Percentiles rank a stretch among this genome's conserved stretches.
Conservation (phyloP, 108 stramenopile genomes). For the Cyclotella choctawhatcheeana region DNA sequence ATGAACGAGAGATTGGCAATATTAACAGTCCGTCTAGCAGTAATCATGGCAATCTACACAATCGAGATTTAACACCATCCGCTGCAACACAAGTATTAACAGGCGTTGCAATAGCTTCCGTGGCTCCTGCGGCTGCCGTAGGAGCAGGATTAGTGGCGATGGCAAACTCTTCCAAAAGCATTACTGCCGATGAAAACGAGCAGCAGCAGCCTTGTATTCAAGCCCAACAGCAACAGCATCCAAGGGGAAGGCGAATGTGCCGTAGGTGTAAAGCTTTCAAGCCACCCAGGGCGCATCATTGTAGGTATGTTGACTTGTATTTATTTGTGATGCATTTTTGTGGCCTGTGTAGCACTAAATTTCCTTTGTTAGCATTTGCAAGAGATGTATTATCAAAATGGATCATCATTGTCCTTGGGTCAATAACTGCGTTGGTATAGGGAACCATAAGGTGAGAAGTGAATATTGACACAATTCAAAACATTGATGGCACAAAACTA, state of each 20-base stretch:
- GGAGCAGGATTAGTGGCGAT: conserved; percentile 1
- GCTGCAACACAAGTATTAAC: neutral
- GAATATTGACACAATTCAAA: no score
- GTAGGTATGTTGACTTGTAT: conserved; percentile 29
- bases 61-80: neutral
- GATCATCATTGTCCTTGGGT: conserved; percentile 98
- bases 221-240: neutral
- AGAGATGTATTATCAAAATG: conserved; percentile 92
- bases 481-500: no score
- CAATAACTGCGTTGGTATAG: conserved; percentile 99
- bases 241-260: conserved; percentile 66
- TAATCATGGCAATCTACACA: neutral
- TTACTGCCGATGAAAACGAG: conserved; percentile 9
- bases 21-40: neutral
- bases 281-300: conserved; percentile 88
- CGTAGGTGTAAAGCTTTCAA: conserved; percentile 88
- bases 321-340: neutral
- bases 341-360: conserved; percentile 16
- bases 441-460: conserved; percentile 96
- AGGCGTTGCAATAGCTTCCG: conserved; percentile 5
- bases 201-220: conserved; percentile 16
- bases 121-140: conserved; percentile 7
- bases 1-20: neutral
- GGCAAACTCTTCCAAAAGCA: conserved; percentile 3
- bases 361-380: conserved; percentile 68